phyloP scores from a whole-genome alignment of 163 green algal genomes.

The Chlorella variabilis region DNA sequence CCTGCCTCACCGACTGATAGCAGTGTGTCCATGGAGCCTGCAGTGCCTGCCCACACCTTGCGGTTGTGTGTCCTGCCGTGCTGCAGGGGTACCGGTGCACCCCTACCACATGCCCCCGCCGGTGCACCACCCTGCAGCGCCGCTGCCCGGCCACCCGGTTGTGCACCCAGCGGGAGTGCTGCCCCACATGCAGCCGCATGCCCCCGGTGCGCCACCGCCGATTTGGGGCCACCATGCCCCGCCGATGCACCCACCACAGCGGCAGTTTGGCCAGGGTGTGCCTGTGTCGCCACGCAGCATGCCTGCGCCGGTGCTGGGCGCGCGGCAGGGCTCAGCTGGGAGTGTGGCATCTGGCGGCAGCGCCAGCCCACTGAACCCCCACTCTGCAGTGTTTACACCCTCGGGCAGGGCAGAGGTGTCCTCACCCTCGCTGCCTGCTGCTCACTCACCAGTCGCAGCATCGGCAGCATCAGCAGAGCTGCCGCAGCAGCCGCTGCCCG shows the following conservation, averaged over 20 bases:
- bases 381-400: constrained; percentile 3
- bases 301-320: background rate
- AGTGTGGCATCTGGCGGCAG: background rate
- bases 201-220: background rate
- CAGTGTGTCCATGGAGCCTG: too few relatives aligned
- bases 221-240: background rate
- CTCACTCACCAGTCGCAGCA: background rate
- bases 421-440: background rate
- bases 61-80: background rate
- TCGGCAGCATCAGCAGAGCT: background rate
- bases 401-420: background rate
- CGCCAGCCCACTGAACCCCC: constrained; percentile 15
- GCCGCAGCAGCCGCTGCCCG: background rate
- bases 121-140: background rate
- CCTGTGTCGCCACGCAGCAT: background rate
- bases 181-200: background rate
- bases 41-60: too few relatives aligned
- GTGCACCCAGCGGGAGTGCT: background rate
- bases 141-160: background rate
- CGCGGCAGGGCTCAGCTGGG: background rate
- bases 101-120: background rate
- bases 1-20: too few relatives aligned
- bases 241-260: background rate
- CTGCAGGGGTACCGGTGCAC: constrained; percentile 12
- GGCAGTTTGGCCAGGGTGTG: background rate